A percentile compares a stretch with the other conserved stretches of the same genome.
Evolutionary conservation across 441 rosid species (phyloP).

Genomic region (Croton setiger): DNA sequence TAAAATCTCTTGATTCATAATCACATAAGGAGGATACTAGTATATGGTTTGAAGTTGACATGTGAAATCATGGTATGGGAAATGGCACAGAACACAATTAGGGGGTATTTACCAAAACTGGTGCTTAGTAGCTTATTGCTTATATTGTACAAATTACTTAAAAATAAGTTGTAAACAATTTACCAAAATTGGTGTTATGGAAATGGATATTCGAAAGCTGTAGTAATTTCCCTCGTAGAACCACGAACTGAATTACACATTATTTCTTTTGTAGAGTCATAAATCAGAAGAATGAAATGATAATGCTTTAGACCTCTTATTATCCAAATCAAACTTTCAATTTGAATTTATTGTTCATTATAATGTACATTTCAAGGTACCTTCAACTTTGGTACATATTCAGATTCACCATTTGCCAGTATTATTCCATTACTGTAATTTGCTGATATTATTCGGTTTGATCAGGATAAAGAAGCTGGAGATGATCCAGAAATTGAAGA

Average conservation of each 20-base stretch:
- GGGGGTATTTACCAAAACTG: too few relatives aligned
- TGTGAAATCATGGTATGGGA: not conserved
- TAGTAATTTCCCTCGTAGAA: not conserved
- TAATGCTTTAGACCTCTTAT: not conserved
- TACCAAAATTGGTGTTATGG: too few relatives aligned
- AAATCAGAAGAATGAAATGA: not conserved
- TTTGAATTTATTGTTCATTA: too few relatives aligned
- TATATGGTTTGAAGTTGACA: not conserved
- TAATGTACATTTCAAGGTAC: too few relatives aligned
- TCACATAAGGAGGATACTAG: not conserved
- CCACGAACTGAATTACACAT: not conserved
- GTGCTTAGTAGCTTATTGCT: too few relatives aligned
- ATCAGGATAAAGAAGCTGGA: conserved; percentile 96
- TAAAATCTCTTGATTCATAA: not conserved
- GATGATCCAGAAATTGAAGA: conserved; percentile 85
- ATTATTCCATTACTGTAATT: not conserved
- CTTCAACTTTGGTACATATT: too few relatives aligned
- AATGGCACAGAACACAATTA: not conserved
- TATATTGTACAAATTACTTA: too few relatives aligned
- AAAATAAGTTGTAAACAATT: too few relatives aligned
- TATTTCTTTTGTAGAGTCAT: not conserved
- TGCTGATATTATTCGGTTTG: conserved; percentile 4
- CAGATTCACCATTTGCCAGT: not conserved
- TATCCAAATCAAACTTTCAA: not conserved
- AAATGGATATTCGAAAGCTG: too few relatives aligned